Evolutionary conservation across 805 yeast species (phyloP), one percentile per base, ranked within the genome.

Genomic region (Monosporozyma yasuniensis): DNA sequence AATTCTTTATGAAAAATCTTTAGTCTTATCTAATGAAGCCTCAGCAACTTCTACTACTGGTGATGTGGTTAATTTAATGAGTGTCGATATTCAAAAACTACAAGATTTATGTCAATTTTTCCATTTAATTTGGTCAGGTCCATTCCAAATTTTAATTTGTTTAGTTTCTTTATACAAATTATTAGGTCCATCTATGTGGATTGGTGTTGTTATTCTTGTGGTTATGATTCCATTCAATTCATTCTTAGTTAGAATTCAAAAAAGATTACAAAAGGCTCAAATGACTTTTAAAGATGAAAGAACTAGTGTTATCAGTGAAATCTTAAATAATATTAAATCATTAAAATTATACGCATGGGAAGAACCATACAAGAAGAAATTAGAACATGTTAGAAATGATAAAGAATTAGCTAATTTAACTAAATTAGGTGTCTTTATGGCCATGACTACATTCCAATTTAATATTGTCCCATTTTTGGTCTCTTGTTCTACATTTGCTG

Each of bases 311-410:
- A 84, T 88, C 49, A 81, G 87, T 53, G 97, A 91, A 65, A 86
- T 91, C 50, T 74, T 91, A 65, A 87, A 87, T 65, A 91, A 90
- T 61, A 87, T 93, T 66, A 91, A 89, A 70, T 87, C 96, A 11
- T 74, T 93, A 64, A 93, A 93, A 66, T 75, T 95, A 46, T 93
- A 93, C 62, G 95, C 95, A 2, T 93, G 99, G 99, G 99, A 93
- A 69, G 71, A 65, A 30, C 95, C 98, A 3, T 89, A 87, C 64
- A 78, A 79, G 61, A 76, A 74, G 27, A 84, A 84, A 58, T 73
- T 95, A 51, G 79, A 79, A 55, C 71, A 81, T 60, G 95, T 91
- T 21, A 84, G 99, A 76, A 88, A 91, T 63, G 87, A 87, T 44
- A 82, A 83, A 59, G 96, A 90, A 68, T 77, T 90, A 65, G 74